Conservation (phyloP, 352 stramenopile species). For the Phytophthora cryptogea region DNA sequence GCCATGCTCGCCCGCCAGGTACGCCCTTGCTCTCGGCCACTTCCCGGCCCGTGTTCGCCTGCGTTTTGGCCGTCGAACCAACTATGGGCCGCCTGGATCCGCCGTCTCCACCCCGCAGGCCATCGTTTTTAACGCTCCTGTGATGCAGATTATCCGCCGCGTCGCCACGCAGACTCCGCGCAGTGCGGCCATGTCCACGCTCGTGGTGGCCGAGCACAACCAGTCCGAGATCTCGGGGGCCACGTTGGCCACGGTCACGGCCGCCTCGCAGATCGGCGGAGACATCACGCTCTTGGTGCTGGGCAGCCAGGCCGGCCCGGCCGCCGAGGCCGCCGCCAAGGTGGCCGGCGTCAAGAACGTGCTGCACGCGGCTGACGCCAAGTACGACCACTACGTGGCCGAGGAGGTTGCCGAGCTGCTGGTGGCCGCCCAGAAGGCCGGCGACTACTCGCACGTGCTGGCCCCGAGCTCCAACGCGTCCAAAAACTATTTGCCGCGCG, state of each 20-base stretch:
- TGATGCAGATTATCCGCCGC: conserved; percentile 53
- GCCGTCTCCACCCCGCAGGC: neutral
- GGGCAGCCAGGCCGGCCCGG: conserved; percentile 59
- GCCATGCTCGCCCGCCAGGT: conserved; percentile 48
- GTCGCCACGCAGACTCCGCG: conserved; percentile 39
- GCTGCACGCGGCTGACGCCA: conserved; percentile 80
- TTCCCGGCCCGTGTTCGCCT: neutral
- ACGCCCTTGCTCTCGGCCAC: neutral
- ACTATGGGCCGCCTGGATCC: neutral
- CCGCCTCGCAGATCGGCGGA: conserved; percentile 79
- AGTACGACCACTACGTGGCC: conserved; percentile 89
- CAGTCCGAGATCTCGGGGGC: conserved; percentile 60
- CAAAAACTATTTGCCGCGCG: conserved; percentile 97
- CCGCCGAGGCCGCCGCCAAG: conserved; percentile 72
- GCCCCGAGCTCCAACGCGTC: conserved; percentile 95
- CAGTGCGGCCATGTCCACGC: conserved; percentile 59
- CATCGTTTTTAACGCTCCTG: neutral
- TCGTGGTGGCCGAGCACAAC: conserved; percentile 92
- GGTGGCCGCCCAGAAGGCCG: conserved; percentile 60
- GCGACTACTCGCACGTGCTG: conserved; percentile 92
- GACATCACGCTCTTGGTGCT: conserved; percentile 84
- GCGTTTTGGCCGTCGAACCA: conserved; percentile 6
- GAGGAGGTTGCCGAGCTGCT: conserved; percentile 88
- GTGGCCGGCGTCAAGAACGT: conserved; percentile 84
- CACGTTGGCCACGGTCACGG: conserved; percentile 89